Evolutionary conservation across 176 grass and related monocot genomes (phyloP).

Genomic region (Avena sativa): DNA sequence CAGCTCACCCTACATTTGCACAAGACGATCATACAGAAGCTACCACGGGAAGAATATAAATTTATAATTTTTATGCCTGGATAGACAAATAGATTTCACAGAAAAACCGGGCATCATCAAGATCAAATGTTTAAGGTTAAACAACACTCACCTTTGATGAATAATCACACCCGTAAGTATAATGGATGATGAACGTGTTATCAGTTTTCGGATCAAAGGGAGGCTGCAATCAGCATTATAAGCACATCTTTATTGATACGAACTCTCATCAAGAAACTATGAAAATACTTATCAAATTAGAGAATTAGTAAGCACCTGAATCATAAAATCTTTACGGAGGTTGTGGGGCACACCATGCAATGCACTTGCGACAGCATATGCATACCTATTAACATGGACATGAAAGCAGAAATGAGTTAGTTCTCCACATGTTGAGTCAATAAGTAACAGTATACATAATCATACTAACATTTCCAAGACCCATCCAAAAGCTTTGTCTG

Average conservation of each 20-base stretch:
- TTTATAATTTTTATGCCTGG: not conserved
- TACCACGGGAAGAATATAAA: not conserved
- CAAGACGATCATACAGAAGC: constrained; percentile 35
- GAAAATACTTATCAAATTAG: constrained; percentile 25
- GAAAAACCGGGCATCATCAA: not conserved
- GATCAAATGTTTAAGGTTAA: constrained; percentile 31
- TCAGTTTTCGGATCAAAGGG: constrained; percentile 76
- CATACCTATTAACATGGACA: constrained; percentile 73
- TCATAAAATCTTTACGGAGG: constrained; percentile 99
- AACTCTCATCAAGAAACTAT: constrained; percentile 24
- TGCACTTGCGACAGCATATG: constrained; percentile 97
- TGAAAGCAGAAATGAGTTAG: constrained; percentile 16
- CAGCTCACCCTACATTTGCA: constrained; percentile 70
- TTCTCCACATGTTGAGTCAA: not conserved
- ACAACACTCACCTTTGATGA: constrained; percentile 66
- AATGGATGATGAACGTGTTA: constrained; percentile 83
- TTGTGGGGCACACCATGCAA: constrained; percentile 95
- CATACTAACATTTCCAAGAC: constrained; percentile 95
- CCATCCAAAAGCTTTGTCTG: constrained; percentile 97
- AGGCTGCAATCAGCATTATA: constrained; percentile 67
- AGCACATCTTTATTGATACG: constrained; percentile 45
- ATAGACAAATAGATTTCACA: constrained; percentile 24
- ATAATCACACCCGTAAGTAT: constrained; percentile 94
- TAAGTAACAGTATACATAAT: constrained; percentile 9
- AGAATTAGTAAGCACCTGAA: constrained; percentile 73